Evolutionary conservation across 495 filamentous ascomycete genomes (phyloP).

Genomic region (Podospora comata): DNA sequence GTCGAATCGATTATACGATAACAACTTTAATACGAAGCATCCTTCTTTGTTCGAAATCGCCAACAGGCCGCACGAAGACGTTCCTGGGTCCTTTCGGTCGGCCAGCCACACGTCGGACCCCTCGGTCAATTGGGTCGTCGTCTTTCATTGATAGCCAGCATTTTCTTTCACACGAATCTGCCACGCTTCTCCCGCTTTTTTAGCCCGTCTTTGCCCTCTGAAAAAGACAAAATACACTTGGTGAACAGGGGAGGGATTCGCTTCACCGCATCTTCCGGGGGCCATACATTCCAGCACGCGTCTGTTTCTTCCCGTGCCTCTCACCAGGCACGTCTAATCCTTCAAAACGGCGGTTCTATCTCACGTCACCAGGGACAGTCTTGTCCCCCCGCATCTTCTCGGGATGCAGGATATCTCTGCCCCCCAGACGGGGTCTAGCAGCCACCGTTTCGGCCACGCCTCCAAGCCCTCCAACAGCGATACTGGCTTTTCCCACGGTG

Average conservation of each 20-base stretch:
- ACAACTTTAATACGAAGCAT: constrained; percentile 29
- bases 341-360: constrained; percentile 70
- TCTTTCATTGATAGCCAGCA: constrained; percentile 28
- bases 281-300: constrained; percentile 27
- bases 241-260: constrained; percentile 2
- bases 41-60: constrained; percentile 24
- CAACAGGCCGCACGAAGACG: neutral
- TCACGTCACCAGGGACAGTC: constrained; percentile 64
- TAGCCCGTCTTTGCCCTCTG: neutral
- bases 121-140: neutral
- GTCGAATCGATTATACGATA: constrained; percentile 17
- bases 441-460: constrained; percentile 58
- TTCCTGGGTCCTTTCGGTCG: constrained; percentile 6
- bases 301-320: constrained; percentile 44
- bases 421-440: constrained; percentile 54
- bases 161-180: constrained; percentile 30
- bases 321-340: constrained; percentile 51
- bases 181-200: constrained; percentile 8
- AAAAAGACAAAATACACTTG: neutral
- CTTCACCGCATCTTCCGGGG: constrained; percentile 6
- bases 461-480: constrained; percentile 75
- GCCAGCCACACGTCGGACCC: neutral
- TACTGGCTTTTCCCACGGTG: constrained; percentile 87
- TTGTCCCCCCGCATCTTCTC: constrained; percentile 74
- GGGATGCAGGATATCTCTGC: constrained; percentile 83